Percentiles rank a stretch among this genome's conserved stretches.
Evolutionary conservation across 768 basidiomycete genomes (phyloP).

Genomic region (Phlebiopsis flavidoalba): DNA sequence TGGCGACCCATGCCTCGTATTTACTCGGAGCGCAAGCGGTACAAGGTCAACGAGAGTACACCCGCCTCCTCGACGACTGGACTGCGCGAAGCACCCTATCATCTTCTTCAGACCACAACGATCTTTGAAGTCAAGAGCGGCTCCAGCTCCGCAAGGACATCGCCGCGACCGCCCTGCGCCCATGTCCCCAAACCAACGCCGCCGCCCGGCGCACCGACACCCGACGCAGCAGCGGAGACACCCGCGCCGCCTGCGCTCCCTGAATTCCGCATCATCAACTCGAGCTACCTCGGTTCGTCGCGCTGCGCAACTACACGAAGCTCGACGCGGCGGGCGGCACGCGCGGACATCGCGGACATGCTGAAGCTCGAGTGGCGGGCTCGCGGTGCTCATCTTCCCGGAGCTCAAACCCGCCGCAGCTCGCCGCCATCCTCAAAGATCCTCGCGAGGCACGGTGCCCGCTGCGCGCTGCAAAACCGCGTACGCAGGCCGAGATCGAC

Average conservation of each 20-base stretch:
- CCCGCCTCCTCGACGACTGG: conserved; percentile 59
- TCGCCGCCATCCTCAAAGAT: conserved; percentile 44
- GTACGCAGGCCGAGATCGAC: conserved; percentile 43
- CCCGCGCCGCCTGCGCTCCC: conserved; percentile 27
- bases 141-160: conserved; percentile 68
- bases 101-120: conserved; percentile 76
- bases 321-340: conserved; percentile 40
- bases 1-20: conserved; percentile 51
- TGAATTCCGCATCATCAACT: conserved; percentile 65
- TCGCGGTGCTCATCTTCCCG: conserved; percentile 63
- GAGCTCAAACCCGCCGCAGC: conserved; percentile 49
- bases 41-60: conserved; percentile 79
- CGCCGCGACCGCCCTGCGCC: conserved; percentile 39
- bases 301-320: conserved; percentile 51
- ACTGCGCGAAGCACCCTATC: conserved; percentile 52
- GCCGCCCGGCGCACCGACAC: conserved; percentile 17
- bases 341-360: conserved; percentile 48
- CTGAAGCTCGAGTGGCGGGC: conserved; percentile 43
- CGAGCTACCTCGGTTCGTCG: conserved; percentile 76
- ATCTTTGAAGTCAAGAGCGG: conserved; percentile 66
- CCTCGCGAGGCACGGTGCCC: conserved; percentile 60
- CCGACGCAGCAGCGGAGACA: conserved; percentile 2
- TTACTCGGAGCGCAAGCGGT: conserved; percentile 75
- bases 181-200: conserved; percentile 30
- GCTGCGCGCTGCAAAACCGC: conserved; percentile 51